A percentile compares a stretch with the other conserved stretches of the same genome.
phyloP scores from a whole-genome alignment of 2,329 filamentous ascomycete genomes.

The Colletotrichum sp. region DNA sequence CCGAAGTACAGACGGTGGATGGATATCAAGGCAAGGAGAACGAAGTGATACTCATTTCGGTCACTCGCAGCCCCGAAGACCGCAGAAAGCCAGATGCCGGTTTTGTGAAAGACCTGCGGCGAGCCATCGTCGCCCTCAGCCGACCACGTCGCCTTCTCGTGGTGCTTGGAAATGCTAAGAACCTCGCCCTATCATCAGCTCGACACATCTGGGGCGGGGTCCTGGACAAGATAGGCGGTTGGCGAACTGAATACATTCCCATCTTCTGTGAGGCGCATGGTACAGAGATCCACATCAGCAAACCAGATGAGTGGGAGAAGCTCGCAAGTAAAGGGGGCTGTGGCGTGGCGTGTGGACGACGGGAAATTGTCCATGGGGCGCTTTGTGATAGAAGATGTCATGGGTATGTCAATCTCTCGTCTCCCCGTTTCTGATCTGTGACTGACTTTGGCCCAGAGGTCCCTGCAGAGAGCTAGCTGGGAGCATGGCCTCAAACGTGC shows the following conservation, averaged over 20 bases:
- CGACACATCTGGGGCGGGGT: slow-evolving; percentile 56
- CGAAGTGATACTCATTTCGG: slow-evolving; percentile 78
- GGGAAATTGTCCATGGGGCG: not conserved
- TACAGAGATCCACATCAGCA: slow-evolving; percentile 53
- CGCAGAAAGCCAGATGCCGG: slow-evolving; percentile 59
- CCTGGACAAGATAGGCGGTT: slow-evolving; percentile 43
- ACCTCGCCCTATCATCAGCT: slow-evolving; percentile 39
- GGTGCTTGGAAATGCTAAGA: slow-evolving; percentile 78
- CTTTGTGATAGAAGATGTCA: not conserved
- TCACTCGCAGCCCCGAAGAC: slow-evolving; percentile 72
- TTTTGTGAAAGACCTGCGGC: slow-evolving; percentile 71
- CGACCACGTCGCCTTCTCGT: slow-evolving; percentile 82
- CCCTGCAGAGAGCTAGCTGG: not conserved
- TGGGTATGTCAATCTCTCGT: not conserved
- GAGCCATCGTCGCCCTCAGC: slow-evolving; percentile 64
- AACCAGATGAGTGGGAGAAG: slow-evolving; percentile 56
- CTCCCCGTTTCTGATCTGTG: not conserved
- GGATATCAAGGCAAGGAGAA: slow-evolving; percentile 94
- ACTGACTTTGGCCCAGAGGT: not conserved
- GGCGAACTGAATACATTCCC: slow-evolving; percentile 53
- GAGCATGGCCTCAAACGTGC: not conserved
- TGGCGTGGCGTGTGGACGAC: not conserved
- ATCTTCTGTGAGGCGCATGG: slow-evolving; percentile 68
- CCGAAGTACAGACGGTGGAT: slow-evolving; percentile 70
- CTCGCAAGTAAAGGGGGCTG: slow-evolving; percentile 13